Evolutionary conservation across 345 rosid species (phyloP), one percentile per base, ranked within the genome.

Genomic region (Populus ilicifolia): DNA sequence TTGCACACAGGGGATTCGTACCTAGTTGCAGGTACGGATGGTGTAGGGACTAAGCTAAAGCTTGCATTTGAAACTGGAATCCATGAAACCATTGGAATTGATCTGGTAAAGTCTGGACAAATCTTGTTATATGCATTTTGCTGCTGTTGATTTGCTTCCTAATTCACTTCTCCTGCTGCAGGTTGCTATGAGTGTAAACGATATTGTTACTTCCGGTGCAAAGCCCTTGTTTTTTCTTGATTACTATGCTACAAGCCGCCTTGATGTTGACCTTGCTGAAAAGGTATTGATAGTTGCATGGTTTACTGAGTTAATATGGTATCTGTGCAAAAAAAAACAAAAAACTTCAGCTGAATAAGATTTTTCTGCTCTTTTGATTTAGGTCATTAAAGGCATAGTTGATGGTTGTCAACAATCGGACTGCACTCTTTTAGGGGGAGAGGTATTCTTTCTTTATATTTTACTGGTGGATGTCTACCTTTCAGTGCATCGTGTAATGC

Each of bases 131-230:
- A 23, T 73, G 18, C 18, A 33, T 67, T 76, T 68, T 54, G 20
- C 36, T 54, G 0, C 74, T 14, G 33, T n/a, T 13, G 27, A 41
- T 72, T 84, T 59, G 71, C 69, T 64, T 71, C 61, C 52, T 82
- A 39, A 71, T 75, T 8, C 27, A 33, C 18, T 66, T 77, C 23
- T 67, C 75, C 18, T 16, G 8, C 69, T 72, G 16, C 77, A 93
- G 98, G 98, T 96, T 59, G 99, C 99, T 2, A 94, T 96, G 98
- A 92, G 97, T 80, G 99, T 96, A 78, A 96, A 94, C 77, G 98
- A 93, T 81, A 96, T 96, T 83, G 82, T 96, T 72, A 96, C 99
- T 76, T 96, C 95, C 35, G 98, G 99, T 65, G 98, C 98, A 4
- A 94, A 91, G 75, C 99, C 99, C 50, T 79, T 96, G 52, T 92